Percentiles rank a stretch among this genome's conserved stretches.
These are phyloP conservation scores for Penicillium sclerotigenum DNA, from an alignment of 2,329 filamentous ascomycete genomes.

Conservation along the genomic window DNA sequence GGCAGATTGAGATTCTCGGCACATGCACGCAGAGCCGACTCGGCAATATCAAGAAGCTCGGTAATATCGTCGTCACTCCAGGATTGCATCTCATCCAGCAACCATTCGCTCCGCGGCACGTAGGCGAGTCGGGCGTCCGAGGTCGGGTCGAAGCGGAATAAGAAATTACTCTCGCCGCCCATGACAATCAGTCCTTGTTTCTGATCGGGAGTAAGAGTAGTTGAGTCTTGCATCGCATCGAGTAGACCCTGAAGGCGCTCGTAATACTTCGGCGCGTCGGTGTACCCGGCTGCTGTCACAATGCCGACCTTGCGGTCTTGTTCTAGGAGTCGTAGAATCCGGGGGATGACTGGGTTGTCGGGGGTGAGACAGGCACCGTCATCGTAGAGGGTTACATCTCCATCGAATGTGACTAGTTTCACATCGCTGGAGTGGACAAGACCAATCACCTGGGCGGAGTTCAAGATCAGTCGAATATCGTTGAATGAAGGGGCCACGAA, in stretches of 20 bases:
- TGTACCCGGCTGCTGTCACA: conserved; percentile 94
- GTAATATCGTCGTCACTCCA: conserved; percentile 66
- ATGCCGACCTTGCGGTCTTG: conserved; percentile 85
- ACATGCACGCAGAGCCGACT: conserved; percentile 78
- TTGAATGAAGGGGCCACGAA: conserved; percentile 98
- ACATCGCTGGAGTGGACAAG: conserved; percentile 71
- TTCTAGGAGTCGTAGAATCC: conserved; percentile 67
- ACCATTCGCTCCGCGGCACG: conserved; percentile 58
- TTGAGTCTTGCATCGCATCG: conserved; percentile 66
- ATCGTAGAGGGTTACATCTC: conserved; percentile 93
- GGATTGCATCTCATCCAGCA: conserved; percentile 54
- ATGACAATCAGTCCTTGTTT: conserved; percentile 83
- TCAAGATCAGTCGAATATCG: conserved; percentile 86
- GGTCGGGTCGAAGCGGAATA: conserved; percentile 71
- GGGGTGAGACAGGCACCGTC: conserved; percentile 77
- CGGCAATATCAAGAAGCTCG: conserved; percentile 81
- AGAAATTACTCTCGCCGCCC: conserved; percentile 93
- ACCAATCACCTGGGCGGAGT: conserved; percentile 91
- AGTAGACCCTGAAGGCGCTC: conserved; percentile 81
- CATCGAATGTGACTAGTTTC: conserved; percentile 91
- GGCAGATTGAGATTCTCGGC: conserved; percentile 74
- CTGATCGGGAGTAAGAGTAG: conserved; percentile 60
- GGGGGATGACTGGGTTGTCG: conserved; percentile 71
- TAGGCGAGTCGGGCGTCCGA: conserved; percentile 66
- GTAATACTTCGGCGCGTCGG: conserved; percentile 81